Evolutionary conservation across 306 rosid species (phyloP).

Genomic region (Medicago arabica): DNA sequence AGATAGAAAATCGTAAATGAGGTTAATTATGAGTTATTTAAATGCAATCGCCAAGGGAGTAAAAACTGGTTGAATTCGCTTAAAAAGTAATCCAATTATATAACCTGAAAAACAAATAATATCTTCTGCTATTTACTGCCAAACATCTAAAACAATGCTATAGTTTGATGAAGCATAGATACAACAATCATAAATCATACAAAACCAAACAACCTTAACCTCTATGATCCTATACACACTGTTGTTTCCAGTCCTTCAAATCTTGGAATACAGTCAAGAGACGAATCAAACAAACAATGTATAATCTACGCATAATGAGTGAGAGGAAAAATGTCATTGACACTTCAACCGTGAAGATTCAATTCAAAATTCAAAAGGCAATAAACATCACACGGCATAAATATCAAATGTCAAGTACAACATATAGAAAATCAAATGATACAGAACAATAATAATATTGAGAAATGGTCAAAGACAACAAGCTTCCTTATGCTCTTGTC

Average conservation of each 20-base stretch:
- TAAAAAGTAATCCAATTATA: too few relatives aligned
- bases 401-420: constrained; percentile 45
- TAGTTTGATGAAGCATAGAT: not conserved
- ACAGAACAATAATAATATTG: constrained; percentile 35
- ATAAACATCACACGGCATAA: constrained; percentile 65
- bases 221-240: not conserved
- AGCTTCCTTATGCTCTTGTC: constrained; percentile 37
- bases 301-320: not conserved
- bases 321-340: constrained; percentile 16
- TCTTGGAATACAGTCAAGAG: constrained; percentile 5
- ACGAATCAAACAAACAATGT: constrained; percentile 1
- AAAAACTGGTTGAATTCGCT: too few relatives aligned
- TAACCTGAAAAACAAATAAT: not conserved
- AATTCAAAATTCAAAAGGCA: constrained; percentile 52
- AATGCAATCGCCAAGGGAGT: too few relatives aligned
- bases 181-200: not conserved
- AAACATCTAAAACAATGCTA: constrained; percentile 26
- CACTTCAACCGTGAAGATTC: constrained; percentile 62
- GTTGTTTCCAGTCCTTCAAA: constrained; percentile 34
- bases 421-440: constrained; percentile 53
- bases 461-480: constrained; percentile 45
- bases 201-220: constrained; percentile 16
- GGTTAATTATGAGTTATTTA: not conserved
- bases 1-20: too few relatives aligned
- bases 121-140: constrained; percentile 13